Evolutionary conservation across 305 asterid genomes (phyloP), one percentile per base, ranked within the genome.

Genomic region (Solanum hybrid): DNA sequence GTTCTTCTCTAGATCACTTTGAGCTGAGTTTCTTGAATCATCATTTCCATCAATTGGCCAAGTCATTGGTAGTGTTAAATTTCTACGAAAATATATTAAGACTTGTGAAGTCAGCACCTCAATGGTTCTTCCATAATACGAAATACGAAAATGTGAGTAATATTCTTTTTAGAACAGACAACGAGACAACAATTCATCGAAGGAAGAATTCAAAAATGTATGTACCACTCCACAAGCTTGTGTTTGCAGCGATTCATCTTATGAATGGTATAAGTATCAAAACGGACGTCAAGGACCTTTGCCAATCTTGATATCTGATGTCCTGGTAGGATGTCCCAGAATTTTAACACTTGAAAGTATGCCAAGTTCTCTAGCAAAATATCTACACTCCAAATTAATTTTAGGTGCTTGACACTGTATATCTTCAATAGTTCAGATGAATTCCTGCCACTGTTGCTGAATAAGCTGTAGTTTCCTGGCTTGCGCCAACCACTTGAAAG

Each of bases 401-500:
- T 91, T 51, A 91, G 31, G 11, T n/a, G 34, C 87, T 90, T 96
- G 28, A 95, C 92, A 26, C 91, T 90, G 46, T 91, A 89, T 46
- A 81, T 61, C 89, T 93, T 93, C 92, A 96, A 75, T 39, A 94
- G 61, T 83, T 61, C 61, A 37, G 92, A 92, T 79, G 91, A 51
- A 78, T 69, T 28, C 12, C 92, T 92, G 26, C 35, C 77, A 14
- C 16, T 9, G 9, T 37, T 18, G 24, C 42, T 12, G 10, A 37
- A n/a, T 29, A 73, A 64, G 51, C 46, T 87, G 5, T 89, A 87
- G 33, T 87, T 89, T 11, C n/a, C 91, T 57, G 88, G 64, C 86
- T 51, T 89, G 9, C 94, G 90, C 95, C 93, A 95, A 14, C 97
- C 98, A 13, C 86, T 91, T 11, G 94, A 90, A 75, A 95, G 94